Conservation (phyloP, 306 rosid species). For the Pterocarpus santalinus region DNA sequence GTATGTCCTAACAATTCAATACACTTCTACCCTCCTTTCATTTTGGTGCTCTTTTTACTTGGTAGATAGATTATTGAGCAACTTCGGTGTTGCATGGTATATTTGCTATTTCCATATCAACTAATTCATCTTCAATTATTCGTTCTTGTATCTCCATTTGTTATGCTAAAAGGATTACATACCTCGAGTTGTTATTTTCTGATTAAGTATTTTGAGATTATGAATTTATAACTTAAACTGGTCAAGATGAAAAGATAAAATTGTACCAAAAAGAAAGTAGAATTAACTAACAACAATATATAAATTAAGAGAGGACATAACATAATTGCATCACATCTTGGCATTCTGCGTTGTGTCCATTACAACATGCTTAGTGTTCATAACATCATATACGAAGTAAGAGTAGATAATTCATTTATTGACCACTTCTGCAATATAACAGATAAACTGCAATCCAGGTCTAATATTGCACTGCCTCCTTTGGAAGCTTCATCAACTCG, state of each 20-base stretch:
- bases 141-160: conserved; percentile 1
- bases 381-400: conserved; percentile 7
- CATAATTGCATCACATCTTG: conserved; percentile 10
- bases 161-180: background rate
- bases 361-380: too few species aligned
- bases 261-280: background rate
- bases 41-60: background rate
- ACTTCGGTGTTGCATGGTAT: conserved; percentile 1
- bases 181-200: background rate
- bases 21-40: background rate
- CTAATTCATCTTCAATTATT: too few species aligned
- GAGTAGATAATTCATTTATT: conserved; percentile 43
- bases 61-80: background rate
- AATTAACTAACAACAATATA: background rate
- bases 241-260: conserved; percentile 6
- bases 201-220: conserved; percentile 22
- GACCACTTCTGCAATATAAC: conserved; percentile 60
- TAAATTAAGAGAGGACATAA: background rate
- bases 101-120: background rate
- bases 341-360: background rate
- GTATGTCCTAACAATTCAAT: conserved; percentile 49
- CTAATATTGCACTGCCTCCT: conserved; percentile 55
- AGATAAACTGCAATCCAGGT: conserved; percentile 68
- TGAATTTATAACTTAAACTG: background rate
- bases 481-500: conserved; percentile 58